Evolutionary conservation across 2,329 filamentous ascomycete genomes (phyloP).

Genomic region (Colletotrichum sp.): DNA sequence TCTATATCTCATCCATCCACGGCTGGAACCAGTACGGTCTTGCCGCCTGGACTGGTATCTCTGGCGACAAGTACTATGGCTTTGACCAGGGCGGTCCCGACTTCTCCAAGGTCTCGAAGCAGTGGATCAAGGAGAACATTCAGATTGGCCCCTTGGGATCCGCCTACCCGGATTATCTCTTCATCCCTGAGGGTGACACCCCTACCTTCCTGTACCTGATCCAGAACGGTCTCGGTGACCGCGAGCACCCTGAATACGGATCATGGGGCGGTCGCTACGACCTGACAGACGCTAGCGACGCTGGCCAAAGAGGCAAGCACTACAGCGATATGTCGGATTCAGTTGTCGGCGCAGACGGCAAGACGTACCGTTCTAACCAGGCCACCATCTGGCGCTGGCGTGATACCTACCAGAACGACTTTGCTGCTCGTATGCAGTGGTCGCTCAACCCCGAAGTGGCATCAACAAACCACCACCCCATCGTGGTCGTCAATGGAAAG

Average conservation of each 20-base stretch:
- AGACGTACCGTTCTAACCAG: conserved; percentile 29
- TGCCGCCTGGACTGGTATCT: conserved; percentile 63
- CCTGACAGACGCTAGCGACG: conserved; percentile 31
- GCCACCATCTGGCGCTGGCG: conserved; percentile 49
- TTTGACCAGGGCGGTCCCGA: conserved; percentile 53
- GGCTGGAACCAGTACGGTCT: conserved; percentile 60
- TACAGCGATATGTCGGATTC: conserved; percentile 33
- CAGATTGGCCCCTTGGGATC: conserved; percentile 51
- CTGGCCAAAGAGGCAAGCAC: conserved; percentile 21
- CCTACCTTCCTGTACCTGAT: conserved; percentile 55
- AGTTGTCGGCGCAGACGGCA: conserved; percentile 32
- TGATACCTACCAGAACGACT: conserved; percentile 44
- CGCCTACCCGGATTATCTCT: conserved; percentile 51
- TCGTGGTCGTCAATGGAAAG: conserved; percentile 45
- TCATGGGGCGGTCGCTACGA: conserved; percentile 56
- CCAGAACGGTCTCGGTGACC: conserved; percentile 50
- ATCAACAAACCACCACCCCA: conserved; percentile 50
- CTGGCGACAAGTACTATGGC: conserved; percentile 30
- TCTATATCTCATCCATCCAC: conserved; percentile 61
- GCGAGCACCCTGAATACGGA: conserved; percentile 51
- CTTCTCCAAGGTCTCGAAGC: conserved; percentile 48
- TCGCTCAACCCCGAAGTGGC: conserved; percentile 27
- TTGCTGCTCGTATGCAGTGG: conserved; percentile 47
- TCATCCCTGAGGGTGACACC: conserved; percentile 60
- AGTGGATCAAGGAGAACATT: conserved; percentile 59